Evolutionary conservation across 169 alveolate species (phyloP).

Genomic region (Perkinsus olseni): DNA sequence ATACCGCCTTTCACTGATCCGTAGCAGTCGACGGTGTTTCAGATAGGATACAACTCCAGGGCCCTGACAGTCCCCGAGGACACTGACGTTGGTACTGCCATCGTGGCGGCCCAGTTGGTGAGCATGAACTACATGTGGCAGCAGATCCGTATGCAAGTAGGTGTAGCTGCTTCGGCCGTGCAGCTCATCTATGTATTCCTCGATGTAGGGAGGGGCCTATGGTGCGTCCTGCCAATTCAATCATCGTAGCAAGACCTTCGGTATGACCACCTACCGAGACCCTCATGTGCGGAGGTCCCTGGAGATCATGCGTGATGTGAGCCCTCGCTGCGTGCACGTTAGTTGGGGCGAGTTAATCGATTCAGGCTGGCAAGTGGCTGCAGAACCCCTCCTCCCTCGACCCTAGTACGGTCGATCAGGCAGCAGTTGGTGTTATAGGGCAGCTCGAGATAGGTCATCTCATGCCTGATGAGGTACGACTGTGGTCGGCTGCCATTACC

Average conservation of each 20-base stretch:
- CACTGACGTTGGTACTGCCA: neutral
- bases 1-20: too few relatives aligned
- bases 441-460: neutral
- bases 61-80: neutral
- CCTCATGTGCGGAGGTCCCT: neutral
- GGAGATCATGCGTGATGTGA: neutral
- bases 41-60: neutral
- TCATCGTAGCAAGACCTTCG: neutral
- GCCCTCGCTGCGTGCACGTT: neutral
- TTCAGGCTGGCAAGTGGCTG: neutral
- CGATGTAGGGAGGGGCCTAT: neutral
- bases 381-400: neutral
- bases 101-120: neutral
- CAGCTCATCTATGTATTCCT: neutral
- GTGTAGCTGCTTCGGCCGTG: neutral
- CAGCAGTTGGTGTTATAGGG: neutral
- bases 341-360: neutral
- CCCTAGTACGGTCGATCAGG: neutral
- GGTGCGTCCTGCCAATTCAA: neutral
- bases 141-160: neutral
- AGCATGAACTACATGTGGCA: neutral
- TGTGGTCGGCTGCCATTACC: neutral
- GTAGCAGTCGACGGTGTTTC: neutral
- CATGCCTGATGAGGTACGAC: neutral
- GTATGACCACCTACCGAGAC: neutral